A percentile compares a stretch with the other conserved stretches of the same genome.
Conservation (phyloP, 345 rosid species). For the Eucalyptus rudis region DNA sequence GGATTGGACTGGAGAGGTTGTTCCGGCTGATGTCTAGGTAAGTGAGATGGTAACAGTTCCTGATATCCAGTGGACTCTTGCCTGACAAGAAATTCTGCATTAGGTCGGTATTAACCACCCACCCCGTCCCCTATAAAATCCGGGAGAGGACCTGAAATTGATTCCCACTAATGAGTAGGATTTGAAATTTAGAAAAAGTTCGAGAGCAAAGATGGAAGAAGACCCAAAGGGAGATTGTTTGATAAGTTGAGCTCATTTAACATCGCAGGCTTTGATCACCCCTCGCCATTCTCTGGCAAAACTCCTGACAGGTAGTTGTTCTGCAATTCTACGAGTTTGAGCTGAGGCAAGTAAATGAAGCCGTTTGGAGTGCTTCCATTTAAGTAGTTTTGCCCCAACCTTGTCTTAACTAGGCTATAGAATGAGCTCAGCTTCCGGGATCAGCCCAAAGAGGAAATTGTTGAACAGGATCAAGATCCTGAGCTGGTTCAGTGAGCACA, state of each 20-base stretch:
- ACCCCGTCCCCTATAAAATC: conserved; percentile 23
- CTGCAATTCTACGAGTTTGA: conserved; percentile 43
- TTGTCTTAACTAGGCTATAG: conserved; percentile 26
- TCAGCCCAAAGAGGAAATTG: conserved; percentile 51
- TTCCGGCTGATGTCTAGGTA: conserved; percentile 57
- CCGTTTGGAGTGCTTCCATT: conserved; percentile 48
- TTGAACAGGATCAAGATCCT: conserved; percentile 27
- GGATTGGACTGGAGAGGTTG: conserved; percentile 43
- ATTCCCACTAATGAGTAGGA: conserved; percentile 41
- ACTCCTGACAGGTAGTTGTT: conserved; percentile 39
- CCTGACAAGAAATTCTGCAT: conserved; percentile 40
- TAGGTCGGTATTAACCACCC: conserved; percentile 29
- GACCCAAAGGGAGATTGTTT: conserved; percentile 37
- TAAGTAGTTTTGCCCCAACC: conserved; percentile 55
- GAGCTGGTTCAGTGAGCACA: conserved; percentile 38
- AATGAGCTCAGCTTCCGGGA: conserved; percentile 39
- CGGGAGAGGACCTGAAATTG: conserved; percentile 37
- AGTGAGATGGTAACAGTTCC: conserved; percentile 36
- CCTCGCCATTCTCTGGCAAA: conserved; percentile 17
- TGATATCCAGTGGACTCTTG: conserved; percentile 30
- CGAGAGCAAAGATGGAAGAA: conserved; percentile 30
- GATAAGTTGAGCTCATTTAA: conserved; percentile 45
- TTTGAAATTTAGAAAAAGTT: conserved; percentile 38
- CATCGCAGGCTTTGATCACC: conserved; percentile 14
- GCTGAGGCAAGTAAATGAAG: conserved; percentile 48